Conservation (phyloP, 805 yeast species). For the Teunomyces panamensis region DNA sequence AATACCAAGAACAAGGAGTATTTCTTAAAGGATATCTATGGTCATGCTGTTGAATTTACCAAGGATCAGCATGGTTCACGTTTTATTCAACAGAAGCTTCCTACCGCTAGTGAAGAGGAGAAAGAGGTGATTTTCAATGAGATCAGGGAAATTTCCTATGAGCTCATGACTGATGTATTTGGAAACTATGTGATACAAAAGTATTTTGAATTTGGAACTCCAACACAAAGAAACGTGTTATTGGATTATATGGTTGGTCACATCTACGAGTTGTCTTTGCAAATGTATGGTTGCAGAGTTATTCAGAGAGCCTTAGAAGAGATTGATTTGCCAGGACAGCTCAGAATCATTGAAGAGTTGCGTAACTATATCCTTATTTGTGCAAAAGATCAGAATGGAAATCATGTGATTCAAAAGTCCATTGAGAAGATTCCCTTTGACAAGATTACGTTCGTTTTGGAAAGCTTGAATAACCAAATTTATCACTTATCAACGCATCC, state of each 20-base stretch:
- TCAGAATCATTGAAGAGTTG: slow-evolving; percentile 67
- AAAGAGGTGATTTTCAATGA: slow-evolving; percentile 82
- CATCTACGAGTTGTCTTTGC: slow-evolving; percentile 73
- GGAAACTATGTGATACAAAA: slow-evolving; percentile 97
- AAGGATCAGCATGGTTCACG: slow-evolving; percentile 97
- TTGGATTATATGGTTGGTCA: slow-evolving; percentile 72
- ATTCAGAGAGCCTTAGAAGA: slow-evolving; percentile 90
- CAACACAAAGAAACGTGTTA: slow-evolving; percentile 64
- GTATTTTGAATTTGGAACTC: slow-evolving; percentile 79
- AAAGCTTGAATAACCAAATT: slow-evolving; percentile 64
- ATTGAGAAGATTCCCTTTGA: slow-evolving; percentile 81
- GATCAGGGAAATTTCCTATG: slow-evolving; percentile 68
- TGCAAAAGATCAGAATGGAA: slow-evolving; percentile 91
- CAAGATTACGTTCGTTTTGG: slow-evolving; percentile 66
- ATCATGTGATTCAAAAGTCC: slow-evolving; percentile 94
- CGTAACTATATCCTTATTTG: slow-evolving; percentile 57
- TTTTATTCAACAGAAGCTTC: slow-evolving; percentile 87
- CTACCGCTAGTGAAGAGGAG: slow-evolving; percentile 59
- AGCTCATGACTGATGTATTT: slow-evolving; percentile 91
- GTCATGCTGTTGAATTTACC: slow-evolving; percentile 86
- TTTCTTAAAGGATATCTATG: slow-evolving; percentile 70
- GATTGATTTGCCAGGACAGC: slow-evolving; percentile 60
- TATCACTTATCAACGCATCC: slow-evolving; percentile 91
- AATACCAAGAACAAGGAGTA: slow-evolving; percentile 57
- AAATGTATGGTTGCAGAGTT: slow-evolving; percentile 98